Evolutionary conservation across 768 basidiomycete species (phyloP).

Genomic region (Termitomyces sp.): DNA sequence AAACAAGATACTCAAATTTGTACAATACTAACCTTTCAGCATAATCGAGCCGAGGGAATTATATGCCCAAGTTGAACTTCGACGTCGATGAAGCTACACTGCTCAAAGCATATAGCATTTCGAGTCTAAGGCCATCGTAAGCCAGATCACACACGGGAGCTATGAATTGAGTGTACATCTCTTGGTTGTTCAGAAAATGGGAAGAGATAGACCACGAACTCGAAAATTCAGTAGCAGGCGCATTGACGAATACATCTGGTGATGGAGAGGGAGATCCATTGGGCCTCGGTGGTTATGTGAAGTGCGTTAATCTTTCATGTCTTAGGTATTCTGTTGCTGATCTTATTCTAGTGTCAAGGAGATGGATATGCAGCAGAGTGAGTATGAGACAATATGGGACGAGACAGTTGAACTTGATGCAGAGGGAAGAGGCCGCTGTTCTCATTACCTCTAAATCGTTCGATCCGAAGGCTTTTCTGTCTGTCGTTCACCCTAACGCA

Average conservation of each 20-base stretch:
- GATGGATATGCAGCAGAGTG: conserved; percentile 77
- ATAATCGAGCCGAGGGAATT: background rate
- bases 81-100: conserved; percentile 76
- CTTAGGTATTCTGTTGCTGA: background rate
- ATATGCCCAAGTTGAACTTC: conserved; percentile 61
- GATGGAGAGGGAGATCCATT: conserved; percentile 73
- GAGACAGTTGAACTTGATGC: background rate
- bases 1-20: background rate
- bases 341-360: conserved; percentile 44
- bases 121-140: conserved; percentile 72
- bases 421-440: conserved; percentile 62
- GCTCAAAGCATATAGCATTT: conserved; percentile 84
- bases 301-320: conserved; percentile 35
- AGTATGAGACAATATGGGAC: conserved; percentile 16
- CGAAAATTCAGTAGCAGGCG: conserved; percentile 69
- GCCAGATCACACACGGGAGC: conserved; percentile 8
- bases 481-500: conserved; percentile 89
- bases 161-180: background rate
- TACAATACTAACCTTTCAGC: background rate
- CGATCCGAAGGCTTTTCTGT: conserved; percentile 91
- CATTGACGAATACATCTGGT: conserved; percentile 50
- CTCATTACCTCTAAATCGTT: conserved; percentile 91
- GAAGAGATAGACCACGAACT: conserved; percentile 85
- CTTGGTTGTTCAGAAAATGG: conserved; percentile 58
- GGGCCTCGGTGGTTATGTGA: conserved; percentile 62